These are phyloP conservation scores for Rhizomucor pusillus DNA, from an alignment of 371 early-diverging fungal genomes.

Conservation along the genomic window DNA sequence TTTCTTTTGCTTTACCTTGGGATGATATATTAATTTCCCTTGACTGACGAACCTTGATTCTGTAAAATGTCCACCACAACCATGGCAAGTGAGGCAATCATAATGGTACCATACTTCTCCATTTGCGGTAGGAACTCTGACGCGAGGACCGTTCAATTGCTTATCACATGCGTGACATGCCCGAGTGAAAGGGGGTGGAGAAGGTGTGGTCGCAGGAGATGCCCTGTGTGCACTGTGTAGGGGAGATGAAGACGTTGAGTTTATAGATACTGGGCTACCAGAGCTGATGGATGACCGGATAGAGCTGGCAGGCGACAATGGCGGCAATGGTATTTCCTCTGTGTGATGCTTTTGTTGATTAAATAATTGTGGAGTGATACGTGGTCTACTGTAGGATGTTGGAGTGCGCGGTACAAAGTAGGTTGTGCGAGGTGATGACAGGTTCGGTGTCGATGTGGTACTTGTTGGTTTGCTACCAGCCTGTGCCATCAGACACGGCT, in stretches of 20 bases:
- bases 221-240: not conserved
- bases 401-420: conserved; percentile 7
- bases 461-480: conserved; percentile 20
- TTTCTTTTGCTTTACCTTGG: conserved; percentile 28
- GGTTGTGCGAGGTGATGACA: not conserved
- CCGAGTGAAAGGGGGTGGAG: not conserved
- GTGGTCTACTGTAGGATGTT: conserved; percentile 5
- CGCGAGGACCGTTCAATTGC: conserved; percentile 17
- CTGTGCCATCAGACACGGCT: conserved; percentile 58
- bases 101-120: conserved; percentile 57
- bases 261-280: conserved; percentile 4
- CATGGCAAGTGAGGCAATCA: conserved; percentile 68
- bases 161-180: conserved; percentile 27
- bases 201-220: not conserved
- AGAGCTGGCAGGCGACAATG: conserved; percentile 12
- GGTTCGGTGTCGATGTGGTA: conserved; percentile 1
- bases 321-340: conserved; percentile 12
- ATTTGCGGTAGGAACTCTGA: conserved; percentile 19
- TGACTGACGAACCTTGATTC: conserved; percentile 55
- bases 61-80: conserved; percentile 62
- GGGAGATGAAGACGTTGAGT: conserved; percentile 8
- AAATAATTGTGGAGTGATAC: conserved; percentile 13
- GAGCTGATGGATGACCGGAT: conserved; percentile 5
- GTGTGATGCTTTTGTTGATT: conserved; percentile 5
- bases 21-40: conserved; percentile 47